These are phyloP conservation scores for Samsoniella hepiali DNA, from an alignment of 2,329 filamentous ascomycete genomes.

Conservation along the genomic window DNA sequence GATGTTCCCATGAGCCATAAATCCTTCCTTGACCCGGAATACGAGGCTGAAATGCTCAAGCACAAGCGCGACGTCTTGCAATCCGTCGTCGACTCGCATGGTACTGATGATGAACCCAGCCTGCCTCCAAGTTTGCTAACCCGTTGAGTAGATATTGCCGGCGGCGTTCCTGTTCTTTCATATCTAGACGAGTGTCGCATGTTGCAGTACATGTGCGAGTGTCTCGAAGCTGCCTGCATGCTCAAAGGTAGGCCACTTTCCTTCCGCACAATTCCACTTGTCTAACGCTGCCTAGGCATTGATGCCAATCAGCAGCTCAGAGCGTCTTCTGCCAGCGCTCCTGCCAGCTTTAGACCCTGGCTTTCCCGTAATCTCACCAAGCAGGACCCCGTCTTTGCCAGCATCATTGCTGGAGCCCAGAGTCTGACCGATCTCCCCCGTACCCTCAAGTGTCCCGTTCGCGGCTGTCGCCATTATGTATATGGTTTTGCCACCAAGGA, in stretches of 20 bases:
- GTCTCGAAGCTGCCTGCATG: constrained; percentile 16
- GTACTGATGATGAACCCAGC: not conserved
- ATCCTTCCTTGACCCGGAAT: constrained; percentile 14
- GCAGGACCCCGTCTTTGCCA: constrained; percentile 16
- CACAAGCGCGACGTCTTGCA: constrained; percentile 14
- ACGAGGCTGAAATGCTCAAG: constrained; percentile 17
- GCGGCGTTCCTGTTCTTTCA: constrained; percentile 7
- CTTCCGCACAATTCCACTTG: not conserved
- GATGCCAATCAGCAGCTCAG: constrained; percentile 18
- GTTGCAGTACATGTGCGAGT: constrained; percentile 17
- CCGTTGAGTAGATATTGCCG: not conserved
- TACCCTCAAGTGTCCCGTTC: constrained; percentile 53
- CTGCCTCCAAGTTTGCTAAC: not conserved
- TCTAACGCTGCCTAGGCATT: constrained; percentile 8
- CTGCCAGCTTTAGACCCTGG: constrained; percentile 17
- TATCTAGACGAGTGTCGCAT: constrained; percentile 15
- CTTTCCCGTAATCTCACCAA: constrained; percentile 15
- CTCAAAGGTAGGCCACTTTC: constrained; percentile 2
- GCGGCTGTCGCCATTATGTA: constrained; percentile 55
- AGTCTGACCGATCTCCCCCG: constrained; percentile 7
- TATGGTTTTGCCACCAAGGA: constrained; percentile 52
- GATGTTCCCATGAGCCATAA: constrained; percentile 13
- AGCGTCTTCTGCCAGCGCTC: constrained; percentile 9
- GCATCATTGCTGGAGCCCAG: not conserved
- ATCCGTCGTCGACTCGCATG: constrained; percentile 14